Evolutionary conservation across 2,329 filamentous ascomycete species (phyloP).

Genomic region (Chaetomiaceae sp.): DNA sequence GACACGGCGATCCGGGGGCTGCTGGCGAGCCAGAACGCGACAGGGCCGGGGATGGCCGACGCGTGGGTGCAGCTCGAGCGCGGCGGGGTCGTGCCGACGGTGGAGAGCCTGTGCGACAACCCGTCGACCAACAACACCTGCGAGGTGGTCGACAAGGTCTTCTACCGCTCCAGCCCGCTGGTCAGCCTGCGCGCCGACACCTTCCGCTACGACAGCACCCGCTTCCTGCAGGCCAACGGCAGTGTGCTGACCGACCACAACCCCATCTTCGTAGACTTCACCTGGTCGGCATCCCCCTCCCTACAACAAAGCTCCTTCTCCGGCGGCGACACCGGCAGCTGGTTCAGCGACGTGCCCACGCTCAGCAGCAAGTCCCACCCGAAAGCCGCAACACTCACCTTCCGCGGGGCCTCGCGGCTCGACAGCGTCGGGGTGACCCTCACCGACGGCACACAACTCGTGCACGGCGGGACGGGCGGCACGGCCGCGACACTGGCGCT

Average conservation of each 20-base stretch:
- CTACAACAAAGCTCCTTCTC: slow-evolving; percentile 41
- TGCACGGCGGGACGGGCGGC: slow-evolving; percentile 51
- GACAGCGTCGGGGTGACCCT: slow-evolving; percentile 46
- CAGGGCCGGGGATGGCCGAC: slow-evolving; percentile 42
- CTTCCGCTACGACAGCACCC: slow-evolving; percentile 49
- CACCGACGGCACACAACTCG: slow-evolving; percentile 40
- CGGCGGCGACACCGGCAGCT: slow-evolving; percentile 44
- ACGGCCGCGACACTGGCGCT: slow-evolving; percentile 37
- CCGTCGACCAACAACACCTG: slow-evolving; percentile 46
- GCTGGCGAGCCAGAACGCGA: slow-evolving; percentile 40
- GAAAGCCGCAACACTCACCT: slow-evolving; percentile 34
- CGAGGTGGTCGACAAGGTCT: slow-evolving; percentile 62
- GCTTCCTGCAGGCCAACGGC: slow-evolving; percentile 53
- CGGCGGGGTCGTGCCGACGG: slow-evolving; percentile 39
- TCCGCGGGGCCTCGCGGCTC: slow-evolving; percentile 43
- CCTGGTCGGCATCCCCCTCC: slow-evolving; percentile 33
- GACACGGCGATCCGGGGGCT: slow-evolving; percentile 43
- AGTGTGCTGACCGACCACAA: slow-evolving; percentile 59
- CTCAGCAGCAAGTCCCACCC: slow-evolving; percentile 31
- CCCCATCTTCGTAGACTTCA: slow-evolving; percentile 52
- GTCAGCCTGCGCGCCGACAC: slow-evolving; percentile 41
- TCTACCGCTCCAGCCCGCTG: slow-evolving; percentile 49
- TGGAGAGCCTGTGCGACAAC: slow-evolving; percentile 48
- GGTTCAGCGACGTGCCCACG: slow-evolving; percentile 49
- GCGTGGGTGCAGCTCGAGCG: slow-evolving; percentile 52